Percentiles rank a stretch among this genome's conserved stretches.
Conservation (phyloP, 768 basidiomycete species). For the Ephemerocybe angulata region DNA sequence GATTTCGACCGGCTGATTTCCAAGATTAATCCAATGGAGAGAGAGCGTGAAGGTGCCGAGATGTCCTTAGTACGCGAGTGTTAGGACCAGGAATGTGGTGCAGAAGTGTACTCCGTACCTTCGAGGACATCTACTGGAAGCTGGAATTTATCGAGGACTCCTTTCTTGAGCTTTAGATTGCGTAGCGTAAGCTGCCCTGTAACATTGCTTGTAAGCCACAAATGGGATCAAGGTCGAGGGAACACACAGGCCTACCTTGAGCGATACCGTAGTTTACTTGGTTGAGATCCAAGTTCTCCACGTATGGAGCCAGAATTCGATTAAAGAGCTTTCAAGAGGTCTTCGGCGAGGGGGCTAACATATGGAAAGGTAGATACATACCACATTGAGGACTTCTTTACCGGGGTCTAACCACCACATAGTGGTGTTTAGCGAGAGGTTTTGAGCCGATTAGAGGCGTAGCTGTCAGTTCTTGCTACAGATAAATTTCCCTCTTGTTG, state of each 20-base stretch:
- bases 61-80: constrained; percentile 73
- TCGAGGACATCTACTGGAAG: constrained; percentile 93
- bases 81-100: neutral
- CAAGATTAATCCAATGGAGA: constrained; percentile 85
- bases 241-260: constrained; percentile 62
- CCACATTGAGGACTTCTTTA: constrained; percentile 79
- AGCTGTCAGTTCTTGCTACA: too few species aligned
- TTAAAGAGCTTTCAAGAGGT: constrained; percentile 66
- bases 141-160: constrained; percentile 91
- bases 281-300: constrained; percentile 92
- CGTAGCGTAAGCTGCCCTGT: constrained; percentile 74
- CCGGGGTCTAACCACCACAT: constrained; percentile 92
- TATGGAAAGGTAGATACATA: constrained; percentile 31
- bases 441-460: neutral
- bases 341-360: neutral
- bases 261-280: constrained; percentile 93
- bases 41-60: constrained; percentile 83
- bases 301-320: constrained; percentile 89
- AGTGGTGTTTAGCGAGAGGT: neutral
- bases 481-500: too few species aligned
- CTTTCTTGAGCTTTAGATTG: constrained; percentile 85
- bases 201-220: constrained; percentile 2
- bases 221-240: neutral
- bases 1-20: constrained; percentile 87
- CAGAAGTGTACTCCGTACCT: constrained; percentile 44